A percentile compares a stretch with the other conserved stretches of the same genome.
phyloP scores from a whole-genome alignment of 768 basidiomycete genomes.

The Termitomyces sp. region DNA sequence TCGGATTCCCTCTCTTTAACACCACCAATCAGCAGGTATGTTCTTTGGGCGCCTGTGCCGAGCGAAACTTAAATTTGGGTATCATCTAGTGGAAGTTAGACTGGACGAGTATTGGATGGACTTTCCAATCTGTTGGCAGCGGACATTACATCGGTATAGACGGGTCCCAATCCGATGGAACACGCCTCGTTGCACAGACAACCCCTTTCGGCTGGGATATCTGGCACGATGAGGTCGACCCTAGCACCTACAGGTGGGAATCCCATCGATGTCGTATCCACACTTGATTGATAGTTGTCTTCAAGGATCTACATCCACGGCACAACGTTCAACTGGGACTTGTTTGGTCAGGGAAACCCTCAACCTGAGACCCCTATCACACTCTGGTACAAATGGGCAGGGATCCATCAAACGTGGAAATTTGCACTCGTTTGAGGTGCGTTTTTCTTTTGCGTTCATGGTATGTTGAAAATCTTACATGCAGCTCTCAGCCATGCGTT shows the following conservation, averaged over 20 bases:
- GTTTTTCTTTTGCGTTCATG: background rate
- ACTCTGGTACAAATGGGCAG: constrained; percentile 44
- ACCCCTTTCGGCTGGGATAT: constrained; percentile 43
- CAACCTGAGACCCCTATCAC: constrained; percentile 38
- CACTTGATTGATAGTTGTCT: background rate
- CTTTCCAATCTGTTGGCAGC: constrained; percentile 34
- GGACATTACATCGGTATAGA: constrained; percentile 35
- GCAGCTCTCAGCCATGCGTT: background rate
- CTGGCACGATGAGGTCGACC: constrained; percentile 35
- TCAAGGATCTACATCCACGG: constrained; percentile 39
- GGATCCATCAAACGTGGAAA: constrained; percentile 49
- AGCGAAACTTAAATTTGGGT: background rate
- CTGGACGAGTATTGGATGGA: constrained; percentile 31
- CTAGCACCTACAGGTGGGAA: constrained; percentile 36
- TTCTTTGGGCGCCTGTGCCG: background rate
- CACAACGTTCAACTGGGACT: constrained; percentile 39
- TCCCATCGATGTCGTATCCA: background rate
- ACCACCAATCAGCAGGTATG: constrained; percentile 45
- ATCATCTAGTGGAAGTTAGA: constrained; percentile 41
- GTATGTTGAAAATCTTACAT: background rate
- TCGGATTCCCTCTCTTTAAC: constrained; percentile 37
- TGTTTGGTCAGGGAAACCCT: constrained; percentile 39
- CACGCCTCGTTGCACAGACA: constrained; percentile 28
- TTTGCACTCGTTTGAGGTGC: constrained; percentile 20
- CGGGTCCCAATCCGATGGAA: constrained; percentile 34